Evolutionary conservation across 257 asterid genomes (phyloP), one percentile per base, ranked within the genome.

Genomic region (Plectranthus barbatus): DNA sequence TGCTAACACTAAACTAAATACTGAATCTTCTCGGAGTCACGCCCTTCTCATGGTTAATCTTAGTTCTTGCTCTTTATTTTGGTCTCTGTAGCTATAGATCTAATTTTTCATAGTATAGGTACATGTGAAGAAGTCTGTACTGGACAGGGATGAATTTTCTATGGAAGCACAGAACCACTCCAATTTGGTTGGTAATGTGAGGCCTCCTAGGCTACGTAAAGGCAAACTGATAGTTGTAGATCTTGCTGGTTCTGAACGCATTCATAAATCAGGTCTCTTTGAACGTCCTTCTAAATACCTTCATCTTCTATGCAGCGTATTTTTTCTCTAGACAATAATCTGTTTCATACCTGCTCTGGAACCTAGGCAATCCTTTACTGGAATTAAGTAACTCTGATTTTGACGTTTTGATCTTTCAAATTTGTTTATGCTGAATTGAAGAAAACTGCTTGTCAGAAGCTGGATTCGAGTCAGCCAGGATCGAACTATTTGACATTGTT

Each of bases 21-120:
- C 97, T 49, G 99, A 93, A 81, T 93, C 99, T 80, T 93, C 99
- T 56, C 95, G 99, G 14, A 93, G 99, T 83, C 99, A 93, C 74
- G 99, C 96, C 60, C 84, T 93, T 77, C 97, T 93, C 75, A 85
- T 93, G 99, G 99, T 93, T 77, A 76, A 39, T 70, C 42, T 41
- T 44, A 41, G 39, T 61, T 39, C 54, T 66, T 18, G 61, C 33
- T 18, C 29, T 60, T 29, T 15, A n/a, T 18, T 59, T 10, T 41
- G 40, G 34, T 56, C 45, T 51, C 40, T 57, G 21, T 71, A 55
- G 70, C 31, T 31, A 54, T 62, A 66, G 48, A 66, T 56, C 74
- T 72, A 60, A 64, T 33, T 21, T 52, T 60, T 60, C 67, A 60
- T 72, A 42, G 45, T 77, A 63, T 77, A 93, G 99, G 96, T 93